Conservation (phyloP, 1,284 basidiomycete species). For the Naganishia liquefaciens region DNA sequence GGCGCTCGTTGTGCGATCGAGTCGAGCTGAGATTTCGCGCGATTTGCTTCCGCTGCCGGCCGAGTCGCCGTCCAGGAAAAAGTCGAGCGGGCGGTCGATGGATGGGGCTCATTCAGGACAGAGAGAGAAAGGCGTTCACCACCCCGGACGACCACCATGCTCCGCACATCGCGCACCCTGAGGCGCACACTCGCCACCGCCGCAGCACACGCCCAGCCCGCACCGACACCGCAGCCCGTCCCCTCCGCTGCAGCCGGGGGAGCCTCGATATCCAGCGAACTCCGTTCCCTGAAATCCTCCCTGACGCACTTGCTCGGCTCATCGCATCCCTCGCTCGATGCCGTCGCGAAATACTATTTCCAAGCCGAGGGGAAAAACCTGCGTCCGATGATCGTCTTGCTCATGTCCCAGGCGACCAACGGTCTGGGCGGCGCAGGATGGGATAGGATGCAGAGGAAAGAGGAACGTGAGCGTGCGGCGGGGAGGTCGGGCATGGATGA, state of each 20-base stretch:
- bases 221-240: neutral
- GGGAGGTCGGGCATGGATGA: constrained; percentile 46
- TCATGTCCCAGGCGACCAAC: constrained; percentile 90
- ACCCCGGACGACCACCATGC: neutral
- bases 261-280: constrained; percentile 64
- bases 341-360: constrained; percentile 93
- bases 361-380: constrained; percentile 79
- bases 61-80: neutral
- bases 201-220: neutral
- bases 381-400: constrained; percentile 83
- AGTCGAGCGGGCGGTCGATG: too few species aligned
- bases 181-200: constrained; percentile 4
- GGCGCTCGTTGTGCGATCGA: too few species aligned
- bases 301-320: constrained; percentile 81
- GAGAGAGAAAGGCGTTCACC: neutral
- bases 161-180: neutral
- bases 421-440: constrained; percentile 60
- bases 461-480: constrained; percentile 31
- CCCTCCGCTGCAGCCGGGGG: neutral
- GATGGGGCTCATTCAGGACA: too few species aligned
- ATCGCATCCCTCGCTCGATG: constrained; percentile 80
- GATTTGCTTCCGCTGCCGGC: neutral
- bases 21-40: neutral
- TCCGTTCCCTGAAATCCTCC: constrained; percentile 71
- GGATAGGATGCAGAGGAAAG: constrained; percentile 34